Percentiles rank a stretch among this genome's conserved stretches.
Conservation (phyloP, 2,329 filamentous ascomycete genomes). For the Corniculantispora saksenae region DNA sequence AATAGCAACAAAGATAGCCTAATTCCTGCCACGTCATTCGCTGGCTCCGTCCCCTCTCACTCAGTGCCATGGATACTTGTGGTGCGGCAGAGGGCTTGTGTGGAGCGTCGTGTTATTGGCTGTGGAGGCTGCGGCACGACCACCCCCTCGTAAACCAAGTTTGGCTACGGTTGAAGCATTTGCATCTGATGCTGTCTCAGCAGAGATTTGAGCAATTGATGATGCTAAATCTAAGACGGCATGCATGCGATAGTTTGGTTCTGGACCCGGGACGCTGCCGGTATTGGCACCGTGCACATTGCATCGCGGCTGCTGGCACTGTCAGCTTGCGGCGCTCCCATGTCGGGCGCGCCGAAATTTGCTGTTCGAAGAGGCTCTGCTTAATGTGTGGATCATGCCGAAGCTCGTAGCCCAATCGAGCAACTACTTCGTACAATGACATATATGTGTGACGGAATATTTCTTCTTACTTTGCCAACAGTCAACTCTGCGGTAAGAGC, state of each 20-base stretch:
- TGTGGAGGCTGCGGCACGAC: not conserved
- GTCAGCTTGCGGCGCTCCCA: too few relatives aligned
- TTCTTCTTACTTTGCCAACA: too few relatives aligned
- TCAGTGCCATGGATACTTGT: not conserved
- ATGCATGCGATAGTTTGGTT: not conserved
- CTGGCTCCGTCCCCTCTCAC: not conserved
- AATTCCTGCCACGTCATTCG: not conserved
- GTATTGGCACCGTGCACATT: not conserved
- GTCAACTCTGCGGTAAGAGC: too few relatives aligned
- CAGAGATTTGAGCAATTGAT: not conserved
- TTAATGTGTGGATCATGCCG: too few relatives aligned
- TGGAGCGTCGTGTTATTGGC: not conserved
- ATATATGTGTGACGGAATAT: too few relatives aligned
- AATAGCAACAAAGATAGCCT: not conserved
- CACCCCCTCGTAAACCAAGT: not conserved
- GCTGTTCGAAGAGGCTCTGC: too few relatives aligned
- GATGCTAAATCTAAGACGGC: not conserved
- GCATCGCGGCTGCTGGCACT: not conserved
- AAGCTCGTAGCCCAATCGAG: too few relatives aligned
- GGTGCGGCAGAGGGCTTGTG: not conserved
- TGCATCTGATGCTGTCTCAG: not conserved
- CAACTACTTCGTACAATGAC: too few relatives aligned
- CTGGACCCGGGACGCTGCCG: not conserved
- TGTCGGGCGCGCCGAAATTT: too few relatives aligned
- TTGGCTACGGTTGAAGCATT: not conserved